Base-by-base conservation (phyloP, 257 asterid species). In the Solanum pennellii region DNA sequence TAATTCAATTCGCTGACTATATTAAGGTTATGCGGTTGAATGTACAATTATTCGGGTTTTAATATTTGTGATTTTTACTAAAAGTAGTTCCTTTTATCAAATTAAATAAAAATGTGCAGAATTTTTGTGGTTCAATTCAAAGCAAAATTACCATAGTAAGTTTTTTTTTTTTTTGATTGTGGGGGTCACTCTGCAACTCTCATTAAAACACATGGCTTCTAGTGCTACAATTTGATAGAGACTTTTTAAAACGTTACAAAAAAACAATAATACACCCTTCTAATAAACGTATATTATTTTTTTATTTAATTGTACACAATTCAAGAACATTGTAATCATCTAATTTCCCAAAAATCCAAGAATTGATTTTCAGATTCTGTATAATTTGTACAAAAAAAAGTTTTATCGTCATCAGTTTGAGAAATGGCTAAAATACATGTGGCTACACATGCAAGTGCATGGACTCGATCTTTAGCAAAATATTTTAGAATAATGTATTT, bases 161-260 rank as follows among this genome's bases (percentile, higher is more conserved):
- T 88, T 89, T 89, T 87, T 88, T 85, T 88, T 14, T 21, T 16
- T 25, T 74, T 66, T 87, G 60, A 37, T 42, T 72, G 86, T 65
- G 86, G 90, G 37, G 84, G 88, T 79, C 86, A 92, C 89, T 89
- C 91, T 89, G 90, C 72, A 72, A 56, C 82, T 29, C 86, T 87
- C 89, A 88, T 91, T 86, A 90, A 87, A 91, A 82, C 59, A 83
- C 31, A 82, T 91, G 97, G 91, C 94, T 89, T 89, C 83, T 94
- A 91, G 94, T 86, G 95, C 89, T 86, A 87, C 47, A 49, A 45
- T 45, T 52, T 68, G 97, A 93, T 86, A 44, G 92, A 62, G 95
- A 93, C 95, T 56, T 65, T 84, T 15, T 21, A 39, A 27, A 49
- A 47, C 37, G 66, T 73, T 20, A 71, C 73, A 31, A 45, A 47